Base-by-base conservation (phyloP, 108 stramenopile species). In the Nannochloropsis gaditana region DNA sequence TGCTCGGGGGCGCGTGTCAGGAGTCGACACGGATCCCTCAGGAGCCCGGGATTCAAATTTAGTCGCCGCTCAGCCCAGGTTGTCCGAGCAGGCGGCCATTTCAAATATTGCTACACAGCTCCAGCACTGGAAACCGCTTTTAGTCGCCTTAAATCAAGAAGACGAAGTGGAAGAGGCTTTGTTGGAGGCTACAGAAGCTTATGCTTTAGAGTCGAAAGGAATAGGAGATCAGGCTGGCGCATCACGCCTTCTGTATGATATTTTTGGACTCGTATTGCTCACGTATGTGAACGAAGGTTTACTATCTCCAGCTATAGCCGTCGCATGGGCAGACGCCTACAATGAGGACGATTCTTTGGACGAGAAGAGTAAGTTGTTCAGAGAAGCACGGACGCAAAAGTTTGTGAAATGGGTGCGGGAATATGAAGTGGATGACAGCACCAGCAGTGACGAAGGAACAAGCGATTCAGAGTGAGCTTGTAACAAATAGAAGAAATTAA, bases 381-480 rank as follows among this genome's bases (percentile, higher is more conserved):
- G 86, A 9, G 87, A 87, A 43, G 31, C 82, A 21, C 85, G 85
- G 2, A 86, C 86, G 82, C 87, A 89, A 44, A 87, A 84, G 5
- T 89, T 89, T 85, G 87, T 89, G 19, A 43, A 80, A 42, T 89
- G 89, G 89, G 43, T 89, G 44, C 85, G 86, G 44, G 87, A 89
- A n/a, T n/a, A 31, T 43, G 89, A 89, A 17, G 85, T 42, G 31
- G 87, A 87, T 10, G 59, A 73, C 15, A 73, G 59, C 59, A 73
- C 19, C n/a, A 73, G 59, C n/a, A 73, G 59, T 73, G 59, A 3
- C 19, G 59, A 73, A n/a, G 59, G n/a, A 73, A n/a, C 15, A 3
- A 73, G 59, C n/a, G 59, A 73, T 73, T n/a, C 19, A 2, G 59
- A 73, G 59, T 15, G 3, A 73, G 59, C 2, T 73, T 2, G n/a